Percentiles rank a stretch among this genome's conserved stretches.
These are phyloP conservation scores for Hydrangea macrophylla DNA, from an alignment of 148 eudicot genomes.

Conservation along the genomic window DNA sequence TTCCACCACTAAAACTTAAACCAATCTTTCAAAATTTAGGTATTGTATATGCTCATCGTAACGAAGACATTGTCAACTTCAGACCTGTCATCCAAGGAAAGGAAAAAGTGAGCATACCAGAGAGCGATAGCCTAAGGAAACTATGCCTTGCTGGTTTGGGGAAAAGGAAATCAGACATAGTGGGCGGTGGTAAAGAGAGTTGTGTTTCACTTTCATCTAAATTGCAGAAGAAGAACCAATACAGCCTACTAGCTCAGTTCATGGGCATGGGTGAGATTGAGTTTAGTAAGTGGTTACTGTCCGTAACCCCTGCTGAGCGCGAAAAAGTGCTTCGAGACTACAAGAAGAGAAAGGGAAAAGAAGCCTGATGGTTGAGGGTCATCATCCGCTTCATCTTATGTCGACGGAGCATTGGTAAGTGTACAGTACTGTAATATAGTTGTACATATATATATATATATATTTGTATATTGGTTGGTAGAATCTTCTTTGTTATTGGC, in stretches of 20 bases:
- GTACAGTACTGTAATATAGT: no score
- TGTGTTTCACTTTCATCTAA: slow-evolving; percentile 23
- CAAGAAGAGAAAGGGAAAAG: slow-evolving; percentile 41
- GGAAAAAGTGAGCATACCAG: slow-evolving; percentile 8
- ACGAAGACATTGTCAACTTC: slow-evolving; percentile 70
- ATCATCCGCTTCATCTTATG: no score
- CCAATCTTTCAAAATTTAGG: no score
- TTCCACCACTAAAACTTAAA: no score
- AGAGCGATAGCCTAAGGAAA: slow-evolving; percentile 16
- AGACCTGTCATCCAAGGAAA: slow-evolving; percentile 29
- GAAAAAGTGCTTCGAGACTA: slow-evolving; percentile 56
- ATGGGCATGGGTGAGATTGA: slow-evolving; percentile 58
- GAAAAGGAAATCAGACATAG: slow-evolving; percentile 24
- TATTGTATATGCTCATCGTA: slow-evolving; percentile 81
- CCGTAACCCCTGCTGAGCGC: slow-evolving; percentile 48
- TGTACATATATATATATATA: no score
- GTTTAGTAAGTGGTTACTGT: slow-evolving; percentile 63
- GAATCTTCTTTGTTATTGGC: no score
- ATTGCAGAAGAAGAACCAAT: slow-evolving; percentile 47
- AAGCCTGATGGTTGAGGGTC: slow-evolving; percentile 11
- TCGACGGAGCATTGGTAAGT: no score
- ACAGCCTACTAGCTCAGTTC: slow-evolving; percentile 44
- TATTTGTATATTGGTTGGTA: no score
- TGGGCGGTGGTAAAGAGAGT: slow-evolving; percentile 15
- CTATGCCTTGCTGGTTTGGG: slow-evolving; percentile 11